Base-by-base conservation (phyloP, 2,329 filamentous ascomycete species). In the Penicillium sp. region DNA sequence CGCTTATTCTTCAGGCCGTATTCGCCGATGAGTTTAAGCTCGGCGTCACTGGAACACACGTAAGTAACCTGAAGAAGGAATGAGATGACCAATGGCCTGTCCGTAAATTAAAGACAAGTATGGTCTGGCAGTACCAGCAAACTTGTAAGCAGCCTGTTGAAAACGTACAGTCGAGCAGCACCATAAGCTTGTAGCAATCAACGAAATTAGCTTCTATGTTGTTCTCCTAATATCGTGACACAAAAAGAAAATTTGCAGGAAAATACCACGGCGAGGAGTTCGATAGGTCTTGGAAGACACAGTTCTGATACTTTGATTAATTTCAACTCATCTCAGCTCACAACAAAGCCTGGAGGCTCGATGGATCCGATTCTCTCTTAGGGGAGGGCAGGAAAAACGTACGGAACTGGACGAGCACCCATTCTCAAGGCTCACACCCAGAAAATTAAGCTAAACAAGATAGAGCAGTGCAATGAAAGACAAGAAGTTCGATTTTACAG, bases 331-430 rank as follows among this genome's bases (percentile, higher is more conserved):
- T 11, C 29, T 3, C 29, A 18, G 29, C 29, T 11, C 8, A 4
- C 3, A 8, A 5, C n/a, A 25, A 38, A 8, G 8, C 8, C 5
- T 7, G n/a, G n/a, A 13, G 24, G 7, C 24, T 38, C 36, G n/a
- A 18, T 18, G 18, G 18, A 18, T 18, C 18, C 3, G 18, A 18
- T 18, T 18, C 18, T 18, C 18, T 18, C 18, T 2, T 18, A 18
- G 18, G 18, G 18, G 24, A 25, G n/a, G 27, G 38, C 27, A 39
- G 12, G 7, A n/a, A 39, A 39, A 24, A 41, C 39, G 12, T 26
- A 41, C 39, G 39, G 39, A 32, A 41, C 26, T n/a, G 39, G 39
- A 32, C 39, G 39, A 41, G 39, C 9, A 13, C 39, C 39, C 39
- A 41, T 41, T 29, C 9, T 41, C 3, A 39, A 25, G 26, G 18